These are phyloP conservation scores for Tetracladium setigerum DNA, from an alignment of 495 filamentous ascomycete genomes.

Conservation along the genomic window DNA sequence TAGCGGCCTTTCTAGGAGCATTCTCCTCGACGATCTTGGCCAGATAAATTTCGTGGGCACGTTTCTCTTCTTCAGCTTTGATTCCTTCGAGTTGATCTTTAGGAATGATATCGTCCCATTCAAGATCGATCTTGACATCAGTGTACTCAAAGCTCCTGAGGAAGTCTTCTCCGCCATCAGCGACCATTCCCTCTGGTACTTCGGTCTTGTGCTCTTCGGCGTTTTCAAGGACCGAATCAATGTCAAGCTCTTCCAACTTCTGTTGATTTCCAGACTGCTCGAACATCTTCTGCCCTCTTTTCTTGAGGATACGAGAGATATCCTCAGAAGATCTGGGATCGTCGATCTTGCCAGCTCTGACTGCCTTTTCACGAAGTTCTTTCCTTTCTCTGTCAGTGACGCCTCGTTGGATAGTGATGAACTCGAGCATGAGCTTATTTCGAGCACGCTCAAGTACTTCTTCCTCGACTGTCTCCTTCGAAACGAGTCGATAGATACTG, in stretches of 20 bases:
- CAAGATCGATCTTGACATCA: constrained; percentile 86
- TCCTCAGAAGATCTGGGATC: constrained; percentile 85
- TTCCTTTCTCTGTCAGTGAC: constrained; percentile 88
- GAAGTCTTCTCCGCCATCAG: constrained; percentile 89
- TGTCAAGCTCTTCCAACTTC: constrained; percentile 96
- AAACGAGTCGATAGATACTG: constrained; percentile 89
- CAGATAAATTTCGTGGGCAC: constrained; percentile 75
- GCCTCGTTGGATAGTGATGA: constrained; percentile 92
- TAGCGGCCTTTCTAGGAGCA: constrained; percentile 68
- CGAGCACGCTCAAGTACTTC: constrained; percentile 92
- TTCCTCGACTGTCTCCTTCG: constrained; percentile 97
- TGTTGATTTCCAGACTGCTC: constrained; percentile 92
- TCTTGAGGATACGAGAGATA: constrained; percentile 88
- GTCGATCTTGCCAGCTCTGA: constrained; percentile 38
- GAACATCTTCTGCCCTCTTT: constrained; percentile 93
- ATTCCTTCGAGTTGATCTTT: constrained; percentile 82
- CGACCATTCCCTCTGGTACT: constrained; percentile 80
- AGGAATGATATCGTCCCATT: constrained; percentile 98
- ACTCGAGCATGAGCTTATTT: constrained; percentile 98
- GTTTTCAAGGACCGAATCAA: constrained; percentile 91
- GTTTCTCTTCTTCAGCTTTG: constrained; percentile 80
- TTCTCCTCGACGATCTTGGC: constrained; percentile 77
- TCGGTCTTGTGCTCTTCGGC: constrained; percentile 94
- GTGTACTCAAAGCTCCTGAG: constrained; percentile 82
- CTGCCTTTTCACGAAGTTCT: constrained; percentile 43